Base-by-base conservation (phyloP, 257 asterid species). In the Capsicum rhomboideum region DNA sequence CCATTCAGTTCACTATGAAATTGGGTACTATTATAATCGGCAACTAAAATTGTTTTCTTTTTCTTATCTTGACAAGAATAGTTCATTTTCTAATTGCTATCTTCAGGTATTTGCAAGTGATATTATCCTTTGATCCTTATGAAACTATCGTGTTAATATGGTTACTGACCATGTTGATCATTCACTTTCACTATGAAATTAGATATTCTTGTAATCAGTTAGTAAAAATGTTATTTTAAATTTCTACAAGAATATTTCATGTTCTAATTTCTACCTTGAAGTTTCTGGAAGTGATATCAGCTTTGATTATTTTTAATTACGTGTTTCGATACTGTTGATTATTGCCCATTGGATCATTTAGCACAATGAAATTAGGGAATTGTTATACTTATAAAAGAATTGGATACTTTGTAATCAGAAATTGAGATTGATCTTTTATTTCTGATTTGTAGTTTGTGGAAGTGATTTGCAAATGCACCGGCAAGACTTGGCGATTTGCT, bases 401-500 rank as follows among this genome's bases (percentile, higher is more conserved):
- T n/a, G n/a, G n/a, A n/a, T n/a, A n/a, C n/a, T n/a, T n/a, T n/a
- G n/a, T n/a, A n/a, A n/a, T n/a, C n/a, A n/a, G n/a, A n/a, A n/a
- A n/a, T 21, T 72, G 74, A 14, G 6, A 31, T 34, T 34, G 59
- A 46, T 49, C 23, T 75, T 75, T 2, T 2, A 50, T 50, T 29
- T 61, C 50, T 58, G 40, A 17, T 9, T 44, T 85, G 80, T 84
- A 95, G 99, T 93, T 93, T 87, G 49, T 95, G 86, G 98, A 95
- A 91, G 99, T 95, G 72, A 16, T 86, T 53, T 95, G 98, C 94
- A 89, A 86, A 88, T 84, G 92, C 78, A 92, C 99, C 50, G 90
- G 94, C 83, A 91, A 93, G 84, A 87, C 86, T 83, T 90, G 94
- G 93, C 95, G 99, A 79, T 95, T 95, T 85, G 92, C 99, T 2